These are phyloP conservation scores for Acanthamoeba royreba DNA, from an alignment of 208 protist species.

Conservation along the genomic window DNA sequence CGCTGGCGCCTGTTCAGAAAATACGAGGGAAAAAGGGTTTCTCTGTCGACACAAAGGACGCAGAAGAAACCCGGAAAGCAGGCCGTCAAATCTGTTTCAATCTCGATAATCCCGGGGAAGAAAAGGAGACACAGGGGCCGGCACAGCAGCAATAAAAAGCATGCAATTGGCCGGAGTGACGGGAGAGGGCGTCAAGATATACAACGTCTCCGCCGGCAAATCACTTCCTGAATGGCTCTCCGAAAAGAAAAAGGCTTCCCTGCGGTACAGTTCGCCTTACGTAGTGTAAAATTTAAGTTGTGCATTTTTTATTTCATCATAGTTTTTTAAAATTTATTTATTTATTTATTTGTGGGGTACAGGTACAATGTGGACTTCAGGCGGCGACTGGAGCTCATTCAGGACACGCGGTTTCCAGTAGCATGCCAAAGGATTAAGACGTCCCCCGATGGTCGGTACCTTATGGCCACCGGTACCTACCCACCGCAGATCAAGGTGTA, in stretches of 20 bases:
- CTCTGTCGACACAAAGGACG: no score
- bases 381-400: constrained; percentile 65
- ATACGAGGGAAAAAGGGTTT: no score
- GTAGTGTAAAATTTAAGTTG: no score
- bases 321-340: no score
- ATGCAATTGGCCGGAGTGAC: constrained; percentile 19
- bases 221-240: constrained; percentile 31
- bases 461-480: constrained; percentile 63
- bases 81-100: no score
- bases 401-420: constrained; percentile 64
- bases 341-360: no score
- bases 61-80: no score
- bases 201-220: constrained; percentile 50
- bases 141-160: background rate
- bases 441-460: constrained; percentile 55
- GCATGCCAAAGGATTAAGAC: constrained; percentile 31
- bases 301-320: no score
- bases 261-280: background rate
- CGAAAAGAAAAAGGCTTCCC: constrained; percentile 35
- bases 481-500: constrained; percentile 57
- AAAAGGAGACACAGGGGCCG: background rate
- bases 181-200: constrained; percentile 38
- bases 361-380: constrained; percentile 37
- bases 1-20: no score
- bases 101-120: no score